Percentiles rank a stretch among this genome's conserved stretches.
Conservation (phyloP, 2,329 filamentous ascomycete species). For the Tolypocladium ovalisporum region DNA sequence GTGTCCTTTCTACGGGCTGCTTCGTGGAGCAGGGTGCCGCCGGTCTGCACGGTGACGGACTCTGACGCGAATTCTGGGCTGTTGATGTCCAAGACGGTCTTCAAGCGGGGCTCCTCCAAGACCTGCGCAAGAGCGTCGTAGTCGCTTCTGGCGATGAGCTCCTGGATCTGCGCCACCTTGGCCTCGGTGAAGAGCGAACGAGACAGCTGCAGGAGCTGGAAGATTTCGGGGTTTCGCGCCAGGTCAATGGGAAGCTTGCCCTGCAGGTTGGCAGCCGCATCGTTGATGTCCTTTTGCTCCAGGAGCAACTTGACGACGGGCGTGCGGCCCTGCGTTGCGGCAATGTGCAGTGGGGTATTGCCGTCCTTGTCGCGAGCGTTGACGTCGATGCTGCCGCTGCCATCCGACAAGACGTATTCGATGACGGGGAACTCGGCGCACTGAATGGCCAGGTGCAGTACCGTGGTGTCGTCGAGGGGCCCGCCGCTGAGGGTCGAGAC, state of each 20-base stretch:
- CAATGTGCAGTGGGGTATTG: constrained; percentile 86
- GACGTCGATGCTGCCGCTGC: constrained; percentile 58
- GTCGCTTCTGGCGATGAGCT: constrained; percentile 59
- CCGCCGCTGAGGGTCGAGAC: constrained; percentile 29
- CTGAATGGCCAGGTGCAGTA: constrained; percentile 88
- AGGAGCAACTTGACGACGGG: constrained; percentile 75
- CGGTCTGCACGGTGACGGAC: constrained; percentile 61
- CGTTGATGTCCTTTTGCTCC: constrained; percentile 75
- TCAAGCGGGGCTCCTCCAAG: constrained; percentile 73
- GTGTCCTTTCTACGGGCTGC: constrained; percentile 81
- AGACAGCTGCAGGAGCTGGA: constrained; percentile 85
- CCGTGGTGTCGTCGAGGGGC: constrained; percentile 69
- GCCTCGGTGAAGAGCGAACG: constrained; percentile 81
- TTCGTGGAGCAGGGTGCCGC: constrained; percentile 90
- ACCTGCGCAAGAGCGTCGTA: constrained; percentile 71
- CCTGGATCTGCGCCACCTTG: constrained; percentile 76
- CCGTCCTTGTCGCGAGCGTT: constrained; percentile 89
- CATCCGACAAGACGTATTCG: constrained; percentile 82
- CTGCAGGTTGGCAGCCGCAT: constrained; percentile 73
- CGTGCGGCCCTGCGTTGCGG: constrained; percentile 69
- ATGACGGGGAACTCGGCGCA: constrained; percentile 89
- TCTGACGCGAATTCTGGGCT: constrained; percentile 82
- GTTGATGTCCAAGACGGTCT: constrained; percentile 85
- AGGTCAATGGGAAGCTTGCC: constrained; percentile 81
- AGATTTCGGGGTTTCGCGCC: constrained; percentile 86